A percentile compares a stretch with the other conserved stretches of the same genome.
Conservation (phyloP, 176 grass and related monocot genomes). For the Rhynchospora breviuscula region DNA sequence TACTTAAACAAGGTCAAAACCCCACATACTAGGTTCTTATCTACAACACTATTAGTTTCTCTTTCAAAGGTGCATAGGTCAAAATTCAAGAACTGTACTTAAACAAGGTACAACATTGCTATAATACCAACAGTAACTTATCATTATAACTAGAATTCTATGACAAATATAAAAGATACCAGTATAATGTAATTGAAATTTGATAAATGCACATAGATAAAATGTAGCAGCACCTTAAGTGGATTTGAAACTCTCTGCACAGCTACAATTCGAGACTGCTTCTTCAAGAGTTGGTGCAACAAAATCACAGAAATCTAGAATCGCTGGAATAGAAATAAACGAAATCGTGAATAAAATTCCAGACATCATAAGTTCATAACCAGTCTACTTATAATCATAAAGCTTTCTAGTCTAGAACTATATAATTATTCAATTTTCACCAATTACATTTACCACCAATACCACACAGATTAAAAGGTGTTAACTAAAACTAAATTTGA, state of each 20-base stretch:
- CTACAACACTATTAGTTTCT: too few species aligned
- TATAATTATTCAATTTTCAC: neutral
- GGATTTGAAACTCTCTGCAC: slow-evolving; percentile 63
- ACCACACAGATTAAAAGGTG: neutral
- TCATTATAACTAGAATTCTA: too few species aligned
- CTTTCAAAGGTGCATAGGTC: too few species aligned
- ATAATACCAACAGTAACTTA: too few species aligned
- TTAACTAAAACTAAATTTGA: neutral
- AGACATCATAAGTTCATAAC: slow-evolving; percentile 11
- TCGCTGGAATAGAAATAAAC: slow-evolving; percentile 51
- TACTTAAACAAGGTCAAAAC: too few species aligned
- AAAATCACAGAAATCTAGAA: slow-evolving; percentile 86
- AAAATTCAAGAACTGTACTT: too few species aligned
- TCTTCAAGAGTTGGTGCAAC: slow-evolving; percentile 82
- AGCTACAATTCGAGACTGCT: slow-evolving; percentile 68
- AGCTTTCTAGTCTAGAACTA: neutral
- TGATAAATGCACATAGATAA: neutral
- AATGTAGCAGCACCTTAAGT: slow-evolving; percentile 41
- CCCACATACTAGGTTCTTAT: too few species aligned
- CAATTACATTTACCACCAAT: neutral
- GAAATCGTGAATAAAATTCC: slow-evolving; percentile 13
- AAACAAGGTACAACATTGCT: too few species aligned
- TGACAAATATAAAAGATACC: too few species aligned
- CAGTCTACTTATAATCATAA: slow-evolving; percentile 1
- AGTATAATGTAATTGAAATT: too few species aligned